Base-by-base conservation (phyloP, 176 grass and related monocot genomes). In the Tillandsia fasciculata region DNA sequence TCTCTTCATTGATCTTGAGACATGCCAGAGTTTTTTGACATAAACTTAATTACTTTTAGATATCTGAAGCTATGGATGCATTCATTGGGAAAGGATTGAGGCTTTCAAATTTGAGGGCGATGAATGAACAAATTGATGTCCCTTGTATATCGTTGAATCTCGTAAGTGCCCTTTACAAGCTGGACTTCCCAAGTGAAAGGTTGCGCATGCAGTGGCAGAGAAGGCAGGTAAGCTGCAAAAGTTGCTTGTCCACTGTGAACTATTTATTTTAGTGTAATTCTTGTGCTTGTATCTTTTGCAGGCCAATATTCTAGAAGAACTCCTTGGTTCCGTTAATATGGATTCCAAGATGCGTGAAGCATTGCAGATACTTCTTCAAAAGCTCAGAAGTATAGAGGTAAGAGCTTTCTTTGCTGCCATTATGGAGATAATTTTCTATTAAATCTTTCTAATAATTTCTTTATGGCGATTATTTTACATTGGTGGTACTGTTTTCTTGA, bases 241-340 rank as follows among this genome's bases (percentile, higher is more conserved):
- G 3, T 70, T 76, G 8, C 67, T 74, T 72, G 12, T 77, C 54
- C 14, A 3, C 17, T 48, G 18, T 79, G 12, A 15, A 52, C 47
- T 48, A 15, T 28, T 59, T 50, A 52, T 11, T 52, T 20, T 63
- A 48, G 64, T 15, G 24, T 28, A n/a, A 18, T 17, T 63, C 29
- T 77, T 17, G 12, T 56, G 13, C 52, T 51, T 56, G 6, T 12
- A 15, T 78, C 63, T 26, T 48, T 74, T 47, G 27, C 82, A 96
- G 92, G 86, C 78, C 67, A 91, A 89, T 87, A 76, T 96, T 74
- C 81, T 96, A 76, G 88, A 89, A 81, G 92, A 96, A 79, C 64
- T 96, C 63, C 83, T 96, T 52, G 74, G 47, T 61, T 80, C 88
- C 74, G 52, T 51, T 63, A 80, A 72, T 7, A 51, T 26, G 72